These are phyloP conservation scores for Rhodocollybia butyracea DNA, from an alignment of 768 basidiomycete genomes.

Conservation along the genomic window DNA sequence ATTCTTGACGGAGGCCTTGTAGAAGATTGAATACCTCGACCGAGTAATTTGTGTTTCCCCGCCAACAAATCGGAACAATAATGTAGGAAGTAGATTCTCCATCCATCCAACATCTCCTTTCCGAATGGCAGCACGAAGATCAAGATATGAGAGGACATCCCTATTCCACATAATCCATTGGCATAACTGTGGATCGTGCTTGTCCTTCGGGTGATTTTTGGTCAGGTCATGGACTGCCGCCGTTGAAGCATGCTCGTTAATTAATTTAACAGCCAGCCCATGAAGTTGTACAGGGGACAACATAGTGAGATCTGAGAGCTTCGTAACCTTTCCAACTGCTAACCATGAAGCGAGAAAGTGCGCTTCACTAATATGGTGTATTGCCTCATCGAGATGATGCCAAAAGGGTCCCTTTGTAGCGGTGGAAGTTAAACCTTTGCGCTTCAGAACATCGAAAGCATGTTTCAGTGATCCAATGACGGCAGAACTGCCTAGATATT, in stretches of 20 bases:
- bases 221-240: constrained; percentile 17
- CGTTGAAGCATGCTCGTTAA: constrained; percentile 26
- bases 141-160: constrained; percentile 34
- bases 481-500: constrained; percentile 32
- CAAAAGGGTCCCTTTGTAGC: constrained; percentile 29
- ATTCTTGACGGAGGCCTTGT: constrained; percentile 26
- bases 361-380: constrained; percentile 33
- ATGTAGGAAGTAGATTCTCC: constrained; percentile 26
- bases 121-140: constrained; percentile 31
- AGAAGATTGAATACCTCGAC: constrained; percentile 30
- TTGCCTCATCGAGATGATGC: constrained; percentile 31
- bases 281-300: constrained; percentile 21
- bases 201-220: constrained; percentile 1
- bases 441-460: constrained; percentile 26
- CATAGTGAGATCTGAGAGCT: constrained; percentile 22
- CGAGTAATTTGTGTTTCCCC: constrained; percentile 32
- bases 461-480: constrained; percentile 22
- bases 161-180: constrained; percentile 33
- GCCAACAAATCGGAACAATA: constrained; percentile 30
- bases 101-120: constrained; percentile 34
- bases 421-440: constrained; percentile 24
- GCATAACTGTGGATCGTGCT: constrained; percentile 21
- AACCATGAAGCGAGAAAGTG: constrained; percentile 33
- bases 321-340: constrained; percentile 17
- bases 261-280: constrained; percentile 22